Conservation (phyloP, 2,329 filamentous ascomycete species). For the Penicillium sp. region DNA sequence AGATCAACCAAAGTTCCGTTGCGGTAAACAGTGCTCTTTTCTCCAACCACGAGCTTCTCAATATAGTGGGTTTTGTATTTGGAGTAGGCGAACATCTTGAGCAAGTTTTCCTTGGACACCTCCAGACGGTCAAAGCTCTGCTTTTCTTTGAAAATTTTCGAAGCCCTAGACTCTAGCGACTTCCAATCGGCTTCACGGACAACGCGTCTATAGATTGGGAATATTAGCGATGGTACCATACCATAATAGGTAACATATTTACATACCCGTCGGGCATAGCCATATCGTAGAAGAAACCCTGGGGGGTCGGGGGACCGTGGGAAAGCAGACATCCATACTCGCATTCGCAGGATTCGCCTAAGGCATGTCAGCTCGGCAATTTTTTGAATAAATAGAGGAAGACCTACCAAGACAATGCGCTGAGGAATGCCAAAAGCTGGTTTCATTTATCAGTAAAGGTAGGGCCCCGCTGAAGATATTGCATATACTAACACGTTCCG, state of each 20-base stretch:
- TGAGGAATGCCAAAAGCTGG: slow-evolving; percentile 82
- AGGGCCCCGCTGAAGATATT: not conserved
- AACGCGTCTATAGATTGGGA: slow-evolving; percentile 51
- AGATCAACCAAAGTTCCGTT: slow-evolving; percentile 94
- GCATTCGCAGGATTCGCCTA: slow-evolving; percentile 88
- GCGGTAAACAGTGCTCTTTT: slow-evolving; percentile 90
- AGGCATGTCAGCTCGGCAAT: too few species aligned
- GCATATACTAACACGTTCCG: slow-evolving; percentile 71
- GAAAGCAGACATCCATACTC: slow-evolving; percentile 90
- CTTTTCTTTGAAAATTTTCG: slow-evolving; percentile 92
- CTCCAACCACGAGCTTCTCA: slow-evolving; percentile 89
- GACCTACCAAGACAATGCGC: slow-evolving; percentile 96
- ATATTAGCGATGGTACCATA: slow-evolving; percentile 19
- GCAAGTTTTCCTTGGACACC: slow-evolving; percentile 85
- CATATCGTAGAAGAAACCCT: slow-evolving; percentile 99
- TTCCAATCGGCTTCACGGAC: slow-evolving; percentile 82
- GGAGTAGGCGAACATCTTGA: slow-evolving; percentile 97
- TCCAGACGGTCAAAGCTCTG: slow-evolving; percentile 90
- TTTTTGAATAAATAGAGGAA: too few species aligned
- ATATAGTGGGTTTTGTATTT: slow-evolving; percentile 99
- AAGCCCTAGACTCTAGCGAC: slow-evolving; percentile 77
- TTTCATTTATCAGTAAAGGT: not conserved
- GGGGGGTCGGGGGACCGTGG: slow-evolving; percentile 88
- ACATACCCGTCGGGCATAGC: slow-evolving; percentile 68
- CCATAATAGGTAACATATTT: slow-evolving; percentile 21